Base-by-base conservation (phyloP, 176 grass and related monocot genomes). In the Oryza meridionalis region DNA sequence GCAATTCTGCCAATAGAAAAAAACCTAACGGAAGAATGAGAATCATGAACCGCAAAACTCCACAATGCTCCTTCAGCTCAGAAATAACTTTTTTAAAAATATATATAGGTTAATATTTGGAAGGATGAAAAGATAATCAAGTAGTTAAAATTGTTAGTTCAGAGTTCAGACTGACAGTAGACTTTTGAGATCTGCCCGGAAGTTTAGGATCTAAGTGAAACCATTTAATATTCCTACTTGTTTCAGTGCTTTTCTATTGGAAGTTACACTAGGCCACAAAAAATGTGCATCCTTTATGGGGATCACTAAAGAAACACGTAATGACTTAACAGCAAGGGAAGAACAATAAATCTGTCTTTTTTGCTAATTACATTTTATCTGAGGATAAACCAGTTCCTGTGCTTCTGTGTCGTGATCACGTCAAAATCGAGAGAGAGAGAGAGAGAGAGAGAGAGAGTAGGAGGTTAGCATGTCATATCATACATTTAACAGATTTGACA, bases 261-360 rank as follows among this genome's bases (percentile, higher is more conserved):
- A 86, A 66, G 19, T 15, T 74, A 31, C 65, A 80, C 77, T 63
- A 72, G 22, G 31, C 63, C 68, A 86, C 37, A 45, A 71, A 42
- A 42, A 73, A 32, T 15, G 51, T 63, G 16, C 37, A 45, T 72
- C 42, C 43, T 75, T 25, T 5, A 21, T 66, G 19, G 70, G 49
- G 55, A 25, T 61, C 47, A 66, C 31, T 46, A 43, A 72, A 79
- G 59, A 84, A 46, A 11, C 9, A 61, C 35, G 46, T 43, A 43
- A 43, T 43, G 42, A 11, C 42, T 43, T 47, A 46, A n/a, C 35
- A 78, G 35, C 4, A 3, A 62, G 15, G 42, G 19, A 46, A 67
- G 5, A 26, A 9, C 22, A n/a, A 72, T 15, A 37, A 37, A 10
- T 11, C 11, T 46, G 0, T 16, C 3, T 44, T 35, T 26, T 33